Conservation (phyloP, 768 basidiomycete species). For the Podaxis mareebaensis region DNA sequence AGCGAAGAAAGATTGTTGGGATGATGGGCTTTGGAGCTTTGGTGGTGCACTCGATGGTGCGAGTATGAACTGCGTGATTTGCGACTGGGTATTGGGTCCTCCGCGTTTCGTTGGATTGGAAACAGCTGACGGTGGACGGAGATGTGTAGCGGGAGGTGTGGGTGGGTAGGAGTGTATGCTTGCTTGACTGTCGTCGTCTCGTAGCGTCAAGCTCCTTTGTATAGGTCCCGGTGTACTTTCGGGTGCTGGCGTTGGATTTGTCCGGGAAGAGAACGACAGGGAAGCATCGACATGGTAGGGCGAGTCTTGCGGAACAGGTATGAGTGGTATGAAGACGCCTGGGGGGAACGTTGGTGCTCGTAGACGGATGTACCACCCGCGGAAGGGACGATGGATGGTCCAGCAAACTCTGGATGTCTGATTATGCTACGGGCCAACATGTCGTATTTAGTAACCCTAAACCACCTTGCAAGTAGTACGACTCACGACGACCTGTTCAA, state of each 20-base stretch:
- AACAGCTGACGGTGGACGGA: not conserved
- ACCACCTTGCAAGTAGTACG: conserved; percentile 12
- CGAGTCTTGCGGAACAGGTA: conserved; percentile 47
- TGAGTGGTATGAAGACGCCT: conserved; percentile 54
- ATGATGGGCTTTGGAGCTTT: conserved; percentile 32
- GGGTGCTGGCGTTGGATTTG: conserved; percentile 29
- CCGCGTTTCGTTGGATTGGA: not conserved
- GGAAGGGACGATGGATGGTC: conserved; percentile 77
- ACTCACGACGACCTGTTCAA: conserved; percentile 72
- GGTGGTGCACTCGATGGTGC: conserved; percentile 42
- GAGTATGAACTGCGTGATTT: conserved; percentile 55
- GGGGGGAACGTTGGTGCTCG: conserved; percentile 72
- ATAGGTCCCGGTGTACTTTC: conserved; percentile 5
- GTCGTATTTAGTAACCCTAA: not conserved
- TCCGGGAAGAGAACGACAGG: conserved; percentile 53
- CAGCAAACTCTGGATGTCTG: conserved; percentile 65
- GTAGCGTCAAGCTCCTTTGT: conserved; percentile 20
- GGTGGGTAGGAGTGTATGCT: conserved; percentile 62
- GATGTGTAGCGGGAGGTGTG: conserved; percentile 41
- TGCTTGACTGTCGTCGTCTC: conserved; percentile 37
- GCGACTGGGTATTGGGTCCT: conserved; percentile 28
- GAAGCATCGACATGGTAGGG: conserved; percentile 52
- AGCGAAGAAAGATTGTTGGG: conserved; percentile 43
- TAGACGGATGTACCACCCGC: conserved; percentile 85
- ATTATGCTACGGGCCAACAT: conserved; percentile 46